These are phyloP conservation scores for Globisporangium sylvaticum DNA, from an alignment of 352 stramenopile species.

Conservation along the genomic window DNA sequence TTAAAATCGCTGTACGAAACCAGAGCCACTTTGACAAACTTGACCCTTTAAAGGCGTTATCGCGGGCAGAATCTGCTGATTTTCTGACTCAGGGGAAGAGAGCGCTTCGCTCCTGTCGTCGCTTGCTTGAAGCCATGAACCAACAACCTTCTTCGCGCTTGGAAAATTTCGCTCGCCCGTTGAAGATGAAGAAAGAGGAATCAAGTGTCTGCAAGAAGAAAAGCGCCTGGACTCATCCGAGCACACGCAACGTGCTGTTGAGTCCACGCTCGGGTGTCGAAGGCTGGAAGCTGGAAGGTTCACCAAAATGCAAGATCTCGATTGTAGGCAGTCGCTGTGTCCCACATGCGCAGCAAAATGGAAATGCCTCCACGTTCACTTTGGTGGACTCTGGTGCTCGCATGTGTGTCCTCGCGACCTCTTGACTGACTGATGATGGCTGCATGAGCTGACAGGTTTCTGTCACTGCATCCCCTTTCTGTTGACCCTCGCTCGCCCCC, in stretches of 20 bases:
- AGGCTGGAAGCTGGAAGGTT: background rate
- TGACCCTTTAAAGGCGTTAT: background rate
- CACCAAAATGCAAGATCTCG: background rate
- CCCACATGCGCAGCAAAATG: no score
- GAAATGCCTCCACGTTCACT: no score
- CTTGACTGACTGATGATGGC: background rate
- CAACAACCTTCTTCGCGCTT: background rate
- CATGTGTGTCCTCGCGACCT: background rate
- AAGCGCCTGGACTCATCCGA: background rate
- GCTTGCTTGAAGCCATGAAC: background rate
- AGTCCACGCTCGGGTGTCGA: background rate
- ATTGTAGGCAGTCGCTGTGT: no score
- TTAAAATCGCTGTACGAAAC: background rate
- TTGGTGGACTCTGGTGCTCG: background rate
- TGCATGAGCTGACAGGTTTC: background rate
- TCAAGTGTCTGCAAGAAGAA: background rate
- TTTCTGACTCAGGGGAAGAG: background rate
- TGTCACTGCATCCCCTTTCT: background rate
- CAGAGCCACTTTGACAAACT: background rate
- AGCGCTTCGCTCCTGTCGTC: background rate
- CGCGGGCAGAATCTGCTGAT: background rate
- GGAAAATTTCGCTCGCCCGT: conserved; percentile 1
- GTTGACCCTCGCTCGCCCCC: background rate
- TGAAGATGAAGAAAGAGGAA: conserved; percentile 2
- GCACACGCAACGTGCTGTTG: background rate